These are phyloP conservation scores for Termitomyces sp. DNA, from an alignment of 768 basidiomycete species.

Conservation along the genomic window DNA sequence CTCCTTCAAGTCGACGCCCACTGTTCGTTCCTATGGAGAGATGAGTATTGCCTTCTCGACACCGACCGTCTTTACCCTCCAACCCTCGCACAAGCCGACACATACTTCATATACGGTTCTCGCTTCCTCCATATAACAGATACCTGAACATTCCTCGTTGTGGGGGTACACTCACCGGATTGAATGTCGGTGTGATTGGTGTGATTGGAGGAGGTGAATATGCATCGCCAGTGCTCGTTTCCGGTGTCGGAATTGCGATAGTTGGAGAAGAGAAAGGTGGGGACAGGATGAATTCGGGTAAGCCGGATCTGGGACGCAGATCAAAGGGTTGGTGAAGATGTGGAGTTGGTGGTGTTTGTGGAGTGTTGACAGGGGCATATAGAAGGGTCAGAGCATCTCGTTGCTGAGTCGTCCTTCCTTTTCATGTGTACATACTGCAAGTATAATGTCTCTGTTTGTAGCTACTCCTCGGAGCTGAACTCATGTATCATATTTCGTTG, in stretches of 20 bases:
- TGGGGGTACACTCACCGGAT: slow-evolving; percentile 78
- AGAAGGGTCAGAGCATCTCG: too few species aligned
- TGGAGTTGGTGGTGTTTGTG: too few species aligned
- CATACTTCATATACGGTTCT: slow-evolving; percentile 57
- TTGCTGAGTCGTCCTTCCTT: too few species aligned
- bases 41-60: slow-evolving; percentile 77
- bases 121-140: slow-evolving; percentile 58
- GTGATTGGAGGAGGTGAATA: slow-evolving; percentile 63
- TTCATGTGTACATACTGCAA: background rate
- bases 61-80: slow-evolving; percentile 84
- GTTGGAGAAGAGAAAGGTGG: too few species aligned
- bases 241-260: slow-evolving; percentile 82
- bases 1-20: slow-evolving; percentile 61
- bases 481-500: background rate
- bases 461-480: background rate
- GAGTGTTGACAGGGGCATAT: too few species aligned
- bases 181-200: slow-evolving; percentile 79
- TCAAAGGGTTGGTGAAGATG: too few species aligned
- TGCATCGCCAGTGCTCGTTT: slow-evolving; percentile 77
- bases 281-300: too few species aligned
- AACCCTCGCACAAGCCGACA: slow-evolving; percentile 56
- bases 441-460: background rate
- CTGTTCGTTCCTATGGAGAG: slow-evolving; percentile 71
- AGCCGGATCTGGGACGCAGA: too few species aligned
- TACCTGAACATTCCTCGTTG: slow-evolving; percentile 72